Evolutionary conservation across 805 yeast genomes (phyloP).

Genomic region (Zygoascus ofunaensis): DNA sequence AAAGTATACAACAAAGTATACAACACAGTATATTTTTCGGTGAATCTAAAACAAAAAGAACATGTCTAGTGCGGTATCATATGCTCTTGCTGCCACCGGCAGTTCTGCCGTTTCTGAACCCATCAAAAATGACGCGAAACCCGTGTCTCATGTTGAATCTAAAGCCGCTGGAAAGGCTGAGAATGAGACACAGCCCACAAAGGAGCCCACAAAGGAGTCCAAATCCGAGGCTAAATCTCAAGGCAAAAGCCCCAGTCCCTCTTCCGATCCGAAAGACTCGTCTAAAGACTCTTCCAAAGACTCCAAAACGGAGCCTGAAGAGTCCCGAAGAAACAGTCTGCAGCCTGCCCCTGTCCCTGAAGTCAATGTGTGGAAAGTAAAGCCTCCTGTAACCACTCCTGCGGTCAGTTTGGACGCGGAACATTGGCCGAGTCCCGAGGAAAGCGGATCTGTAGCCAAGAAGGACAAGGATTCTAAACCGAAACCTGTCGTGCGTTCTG

Average conservation of each 20-base stretch:
- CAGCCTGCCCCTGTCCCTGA: slow-evolving; percentile 63
- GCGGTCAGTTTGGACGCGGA: slow-evolving; percentile 13
- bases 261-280: background rate
- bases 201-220: background rate
- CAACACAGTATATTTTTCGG: too few relatives aligned
- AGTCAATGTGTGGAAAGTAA: slow-evolving; percentile 50
- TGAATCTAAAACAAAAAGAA: too few relatives aligned
- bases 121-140: background rate
- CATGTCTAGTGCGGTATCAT: background rate
- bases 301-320: slow-evolving; percentile 22
- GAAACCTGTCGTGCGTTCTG: slow-evolving; percentile 20
- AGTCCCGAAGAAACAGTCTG: slow-evolving; percentile 26
- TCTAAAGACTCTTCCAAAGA: slow-evolving; percentile 13
- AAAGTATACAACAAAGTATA: too few relatives aligned
- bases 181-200: background rate
- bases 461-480: slow-evolving; percentile 10
- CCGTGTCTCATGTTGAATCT: too few relatives aligned
- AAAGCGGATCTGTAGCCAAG: slow-evolving; percentile 10
- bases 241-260: background rate
- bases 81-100: background rate
- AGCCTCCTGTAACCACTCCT: slow-evolving; percentile 3
- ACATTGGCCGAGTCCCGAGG: slow-evolving; percentile 21
- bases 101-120: background rate
- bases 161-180: too few relatives aligned
- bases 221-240: background rate